phyloP scores from a whole-genome alignment of 306 rosid genomes.

The Malus orientalis region DNA sequence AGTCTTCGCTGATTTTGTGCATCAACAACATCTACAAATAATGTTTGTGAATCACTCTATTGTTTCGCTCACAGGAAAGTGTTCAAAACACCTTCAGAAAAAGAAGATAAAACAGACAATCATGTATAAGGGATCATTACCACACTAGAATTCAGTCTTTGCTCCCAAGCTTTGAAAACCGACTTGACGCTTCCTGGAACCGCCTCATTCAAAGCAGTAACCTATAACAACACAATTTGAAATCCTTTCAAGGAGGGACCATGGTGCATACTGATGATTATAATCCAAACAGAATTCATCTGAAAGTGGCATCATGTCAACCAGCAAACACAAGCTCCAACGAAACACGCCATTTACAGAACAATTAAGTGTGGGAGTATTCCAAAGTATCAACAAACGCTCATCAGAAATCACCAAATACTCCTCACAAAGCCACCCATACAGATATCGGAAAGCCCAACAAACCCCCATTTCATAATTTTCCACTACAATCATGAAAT shows the following conservation, averaged over 20 bases:
- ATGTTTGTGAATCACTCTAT: not conserved
- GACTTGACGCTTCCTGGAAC: slow-evolving; percentile 73
- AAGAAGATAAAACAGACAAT: not conserved
- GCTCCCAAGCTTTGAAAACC: slow-evolving; percentile 94
- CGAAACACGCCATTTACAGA: not conserved
- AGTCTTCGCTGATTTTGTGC: no score
- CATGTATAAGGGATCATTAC: slow-evolving; percentile 29
- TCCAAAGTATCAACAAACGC: not conserved
- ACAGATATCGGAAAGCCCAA: no score
- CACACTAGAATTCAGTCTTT: slow-evolving; percentile 65
- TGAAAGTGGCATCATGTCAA: not conserved
- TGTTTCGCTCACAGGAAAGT: not conserved
- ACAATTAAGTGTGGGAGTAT: not conserved
- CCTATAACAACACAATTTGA: slow-evolving; percentile 29
- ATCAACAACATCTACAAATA: not conserved
- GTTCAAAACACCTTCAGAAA: not conserved
- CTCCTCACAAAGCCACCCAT: not conserved
- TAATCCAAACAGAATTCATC: not conserved
- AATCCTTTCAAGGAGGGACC: not conserved
- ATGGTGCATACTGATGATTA: not conserved
- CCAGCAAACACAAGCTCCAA: not conserved
- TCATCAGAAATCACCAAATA: not conserved
- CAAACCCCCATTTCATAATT: not conserved
- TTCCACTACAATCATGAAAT: not conserved
- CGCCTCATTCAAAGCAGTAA: slow-evolving; percentile 89